These are phyloP conservation scores for Chamaecyparis obtusa DNA, from an alignment of 75 land plant genomes.

Conservation along the genomic window DNA sequence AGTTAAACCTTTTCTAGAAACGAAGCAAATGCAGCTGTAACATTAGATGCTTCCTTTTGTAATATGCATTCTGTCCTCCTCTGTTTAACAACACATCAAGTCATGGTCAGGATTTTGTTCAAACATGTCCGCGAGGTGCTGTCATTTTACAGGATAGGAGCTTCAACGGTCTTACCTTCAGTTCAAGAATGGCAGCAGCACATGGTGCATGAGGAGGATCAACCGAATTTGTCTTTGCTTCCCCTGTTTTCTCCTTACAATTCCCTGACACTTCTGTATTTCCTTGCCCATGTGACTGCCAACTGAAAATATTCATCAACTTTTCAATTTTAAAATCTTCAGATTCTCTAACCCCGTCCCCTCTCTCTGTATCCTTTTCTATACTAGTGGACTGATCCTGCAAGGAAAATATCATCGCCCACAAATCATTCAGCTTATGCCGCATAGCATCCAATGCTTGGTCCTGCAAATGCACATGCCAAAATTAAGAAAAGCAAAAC, in stretches of 20 bases:
- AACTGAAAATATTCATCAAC: neutral
- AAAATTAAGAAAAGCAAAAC: neutral
- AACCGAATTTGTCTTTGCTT: slow-evolving; percentile 9
- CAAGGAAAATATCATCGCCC: slow-evolving; percentile 35
- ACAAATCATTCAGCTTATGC: slow-evolving; percentile 59
- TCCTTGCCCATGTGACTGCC: neutral
- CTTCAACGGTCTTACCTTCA: slow-evolving; percentile 20
- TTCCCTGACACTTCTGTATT: neutral
- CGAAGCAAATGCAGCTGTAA: slow-evolving; percentile 26
- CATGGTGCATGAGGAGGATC: slow-evolving; percentile 23
- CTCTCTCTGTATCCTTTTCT: neutral
- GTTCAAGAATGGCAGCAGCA: slow-evolving; percentile 24
- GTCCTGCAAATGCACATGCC: slow-evolving; percentile 36
- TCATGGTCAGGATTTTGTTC: neutral
- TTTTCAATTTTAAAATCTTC: neutral
- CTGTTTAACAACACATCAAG: slow-evolving; percentile 8
- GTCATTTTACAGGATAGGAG: neutral
- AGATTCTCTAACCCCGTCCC: neutral
- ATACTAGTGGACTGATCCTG: slow-evolving; percentile 23
- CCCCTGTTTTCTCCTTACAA: neutral
- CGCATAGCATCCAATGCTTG: slow-evolving; percentile 54
- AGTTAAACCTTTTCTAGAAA: slow-evolving; percentile 25
- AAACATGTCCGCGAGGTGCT: neutral
- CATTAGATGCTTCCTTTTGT: slow-evolving; percentile 26
- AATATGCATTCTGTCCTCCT: slow-evolving; percentile 15